Conservation (phyloP, 176 grass and related monocot species). For the Musa beccarii region DNA sequence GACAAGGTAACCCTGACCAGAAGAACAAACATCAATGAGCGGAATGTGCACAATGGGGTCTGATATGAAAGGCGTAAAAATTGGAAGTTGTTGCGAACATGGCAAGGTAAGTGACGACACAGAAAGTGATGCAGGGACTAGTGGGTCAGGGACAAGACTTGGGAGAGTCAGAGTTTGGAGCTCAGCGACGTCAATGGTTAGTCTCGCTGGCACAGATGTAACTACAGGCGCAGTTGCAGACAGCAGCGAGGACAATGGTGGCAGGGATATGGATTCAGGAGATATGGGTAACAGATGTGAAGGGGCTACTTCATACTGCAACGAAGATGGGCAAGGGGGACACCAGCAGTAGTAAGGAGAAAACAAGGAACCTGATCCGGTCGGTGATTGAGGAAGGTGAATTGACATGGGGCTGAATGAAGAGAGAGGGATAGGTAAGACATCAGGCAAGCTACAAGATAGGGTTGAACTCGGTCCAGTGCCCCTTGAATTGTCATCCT, state of each 20-base stretch:
- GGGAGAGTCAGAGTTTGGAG: slow-evolving; percentile 40
- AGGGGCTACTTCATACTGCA: slow-evolving; percentile 43
- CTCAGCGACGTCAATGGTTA: slow-evolving; percentile 32
- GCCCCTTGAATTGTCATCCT: slow-evolving; percentile 26
- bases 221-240: slow-evolving; percentile 27
- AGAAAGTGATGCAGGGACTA: slow-evolving; percentile 45
- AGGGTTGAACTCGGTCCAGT: slow-evolving; percentile 24
- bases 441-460: slow-evolving; percentile 33
- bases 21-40: slow-evolving; percentile 75
- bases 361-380: slow-evolving; percentile 33
- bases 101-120: slow-evolving; percentile 52
- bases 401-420: slow-evolving; percentile 47
- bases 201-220: slow-evolving; percentile 34
- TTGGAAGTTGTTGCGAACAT: slow-evolving; percentile 50
- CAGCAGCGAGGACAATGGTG: slow-evolving; percentile 45
- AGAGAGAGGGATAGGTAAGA: slow-evolving; percentile 38
- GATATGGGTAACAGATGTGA: slow-evolving; percentile 29
- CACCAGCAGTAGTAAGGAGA: slow-evolving; percentile 97
- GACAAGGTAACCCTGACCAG: slow-evolving; percentile 77
- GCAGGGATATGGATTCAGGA: slow-evolving; percentile 29
- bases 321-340: slow-evolving; percentile 57
- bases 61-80: slow-evolving; percentile 81
- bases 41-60: slow-evolving; percentile 95
- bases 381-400: slow-evolving; percentile 27
- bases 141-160: slow-evolving; percentile 50